Conservation (phyloP, 192 early-diverging fungal genomes). For the Podila clonocystis region DNA sequence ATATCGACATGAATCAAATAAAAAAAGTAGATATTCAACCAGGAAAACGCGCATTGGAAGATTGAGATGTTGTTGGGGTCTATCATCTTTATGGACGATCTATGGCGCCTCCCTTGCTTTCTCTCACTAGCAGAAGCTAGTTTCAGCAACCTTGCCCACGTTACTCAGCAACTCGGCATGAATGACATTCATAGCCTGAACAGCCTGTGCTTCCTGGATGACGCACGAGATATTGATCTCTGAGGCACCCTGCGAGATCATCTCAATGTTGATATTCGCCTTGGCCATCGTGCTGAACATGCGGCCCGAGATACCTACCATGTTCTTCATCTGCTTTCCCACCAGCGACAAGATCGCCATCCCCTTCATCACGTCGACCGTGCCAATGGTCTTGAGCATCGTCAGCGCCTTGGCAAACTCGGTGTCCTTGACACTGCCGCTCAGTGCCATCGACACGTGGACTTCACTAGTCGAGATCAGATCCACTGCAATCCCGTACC, state of each 20-base stretch:
- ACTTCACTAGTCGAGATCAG: conserved; percentile 93
- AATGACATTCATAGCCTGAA: conserved; percentile 82
- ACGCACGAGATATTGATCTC: conserved; percentile 99
- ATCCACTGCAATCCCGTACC: conserved; percentile 90
- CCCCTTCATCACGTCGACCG: conserved; percentile 83
- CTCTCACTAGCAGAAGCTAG: not conserved
- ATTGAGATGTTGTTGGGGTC: too few species aligned
- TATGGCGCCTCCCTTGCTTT: not conserved
- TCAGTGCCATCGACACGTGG: conserved; percentile 90
- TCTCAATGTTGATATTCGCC: conserved; percentile 94
- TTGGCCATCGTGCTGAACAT: conserved; percentile 95
- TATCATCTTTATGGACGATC: too few species aligned
- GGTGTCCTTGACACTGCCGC: conserved; percentile 62
- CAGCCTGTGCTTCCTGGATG: conserved; percentile 75
- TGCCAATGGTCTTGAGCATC: conserved; percentile 82
- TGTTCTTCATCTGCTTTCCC: conserved; percentile 94
- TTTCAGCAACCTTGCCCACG: conserved; percentile 12
- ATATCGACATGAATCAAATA: too few species aligned
- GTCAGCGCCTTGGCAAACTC: conserved; percentile 79
- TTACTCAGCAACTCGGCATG: conserved; percentile 77
- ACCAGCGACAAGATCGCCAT: conserved; percentile 97
- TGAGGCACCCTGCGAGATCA: conserved; percentile 97
- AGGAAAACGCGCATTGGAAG: too few species aligned
- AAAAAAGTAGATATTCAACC: too few species aligned
- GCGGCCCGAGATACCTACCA: conserved; percentile 91